phyloP scores from a whole-genome alignment of 83 land plant genomes.

The Diphasiastrum complanatum region DNA sequence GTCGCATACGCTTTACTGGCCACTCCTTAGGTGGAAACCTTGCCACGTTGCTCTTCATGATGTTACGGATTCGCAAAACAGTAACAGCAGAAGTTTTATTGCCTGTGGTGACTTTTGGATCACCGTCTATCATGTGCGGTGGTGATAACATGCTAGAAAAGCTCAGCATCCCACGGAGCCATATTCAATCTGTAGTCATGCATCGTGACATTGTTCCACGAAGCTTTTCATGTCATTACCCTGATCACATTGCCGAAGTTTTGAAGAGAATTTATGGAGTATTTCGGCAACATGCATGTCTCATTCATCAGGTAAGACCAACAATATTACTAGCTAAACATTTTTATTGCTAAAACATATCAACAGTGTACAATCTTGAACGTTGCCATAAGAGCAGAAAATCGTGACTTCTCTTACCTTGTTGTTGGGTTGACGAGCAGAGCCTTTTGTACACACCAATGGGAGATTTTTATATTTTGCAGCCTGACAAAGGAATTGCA shows the following conservation, averaged over 20 bases:
- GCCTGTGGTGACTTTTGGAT: not conserved
- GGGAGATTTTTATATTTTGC: conserved; percentile 64
- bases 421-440: conserved; percentile 34
- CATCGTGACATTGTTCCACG: not conserved
- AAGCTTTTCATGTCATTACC: too few species aligned
- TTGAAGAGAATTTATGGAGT: too few species aligned
- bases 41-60: not conserved
- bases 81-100: not conserved
- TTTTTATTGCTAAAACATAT: too few species aligned
- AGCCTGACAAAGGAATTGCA: conserved; percentile 55
- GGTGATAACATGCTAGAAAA: not conserved
- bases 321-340: too few species aligned
- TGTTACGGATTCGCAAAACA: not conserved
- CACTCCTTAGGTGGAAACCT: too few species aligned
- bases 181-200: not conserved
- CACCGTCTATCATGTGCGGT: too few species aligned
- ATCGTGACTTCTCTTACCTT: too few species aligned
- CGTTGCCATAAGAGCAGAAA: too few species aligned
- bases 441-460: conserved; percentile 65
- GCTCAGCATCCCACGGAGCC: not conserved
- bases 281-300: too few species aligned
- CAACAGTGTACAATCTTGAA: too few species aligned
- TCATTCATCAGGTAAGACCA: too few species aligned
- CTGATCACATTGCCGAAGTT: not conserved
- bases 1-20: not conserved